These are phyloP conservation scores for Anthracocystis walkeri DNA, from an alignment of 1,284 basidiomycete genomes.

Conservation along the genomic window DNA sequence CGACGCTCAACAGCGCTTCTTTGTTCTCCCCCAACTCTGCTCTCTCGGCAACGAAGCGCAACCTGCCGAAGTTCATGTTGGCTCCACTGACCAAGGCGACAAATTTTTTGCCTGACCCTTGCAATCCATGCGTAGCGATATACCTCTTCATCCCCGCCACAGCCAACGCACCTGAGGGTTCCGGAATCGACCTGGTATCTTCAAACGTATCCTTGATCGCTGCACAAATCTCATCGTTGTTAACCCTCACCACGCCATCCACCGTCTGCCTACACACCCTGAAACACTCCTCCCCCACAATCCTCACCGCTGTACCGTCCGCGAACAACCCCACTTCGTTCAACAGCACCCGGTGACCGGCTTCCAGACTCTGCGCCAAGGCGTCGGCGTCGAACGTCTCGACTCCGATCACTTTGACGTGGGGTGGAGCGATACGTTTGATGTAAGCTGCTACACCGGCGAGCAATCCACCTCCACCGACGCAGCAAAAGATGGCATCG, in stretches of 20 bases:
- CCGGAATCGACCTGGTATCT: constrained; percentile 74
- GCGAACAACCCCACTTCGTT: constrained; percentile 94
- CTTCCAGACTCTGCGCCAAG: constrained; percentile 78
- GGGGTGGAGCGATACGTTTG: constrained; percentile 89
- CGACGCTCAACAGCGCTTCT: constrained; percentile 91
- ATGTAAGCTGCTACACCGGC: constrained; percentile 92
- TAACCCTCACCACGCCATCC: constrained; percentile 86
- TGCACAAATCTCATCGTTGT: constrained; percentile 97
- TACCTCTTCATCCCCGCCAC: constrained; percentile 92
- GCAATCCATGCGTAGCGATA: constrained; percentile 82
- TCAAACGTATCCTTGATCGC: constrained; percentile 99
- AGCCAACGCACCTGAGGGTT: constrained; percentile 95
- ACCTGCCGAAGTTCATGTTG: constrained; percentile 98
- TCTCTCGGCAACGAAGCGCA: constrained; percentile 96
- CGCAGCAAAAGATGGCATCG: constrained; percentile 87
- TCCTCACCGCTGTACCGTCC: constrained; percentile 98
- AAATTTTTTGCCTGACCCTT: constrained; percentile 85
- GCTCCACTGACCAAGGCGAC: constrained; percentile 94
- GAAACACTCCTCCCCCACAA: constrained; percentile 95
- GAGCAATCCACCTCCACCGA: constrained; percentile 93
- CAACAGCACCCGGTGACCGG: constrained; percentile 81
- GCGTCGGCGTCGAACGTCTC: constrained; percentile 96
- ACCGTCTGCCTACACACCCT: constrained; percentile 86
- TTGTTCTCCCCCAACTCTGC: constrained; percentile 95
- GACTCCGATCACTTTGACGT: constrained; percentile 86